Base-by-base conservation (phyloP, 2,329 filamentous ascomycete genomes). In the Talaromyces sp. region DNA sequence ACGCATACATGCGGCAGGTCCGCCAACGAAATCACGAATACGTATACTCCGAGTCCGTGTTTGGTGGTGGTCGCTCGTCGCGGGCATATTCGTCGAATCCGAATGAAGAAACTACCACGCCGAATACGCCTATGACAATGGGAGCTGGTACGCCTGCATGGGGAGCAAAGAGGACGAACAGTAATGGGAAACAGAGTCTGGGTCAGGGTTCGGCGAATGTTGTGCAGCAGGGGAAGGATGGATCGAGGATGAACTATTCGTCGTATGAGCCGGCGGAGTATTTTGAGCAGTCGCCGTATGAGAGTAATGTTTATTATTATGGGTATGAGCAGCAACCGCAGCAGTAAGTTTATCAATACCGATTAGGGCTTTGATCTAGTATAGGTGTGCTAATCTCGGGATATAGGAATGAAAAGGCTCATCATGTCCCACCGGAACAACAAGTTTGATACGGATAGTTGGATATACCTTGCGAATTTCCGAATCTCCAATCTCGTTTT, bases 1-100 rank as follows among this genome's bases (percentile, higher is more conserved):
- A 66, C 6, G 29, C 38, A 43, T 67, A 67, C 34, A 67, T 67
- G 66, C 47, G 66, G 10, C 45, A 66, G 19, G 66, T 67, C 7
- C 64, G 66, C 15, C 64, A 56, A 40, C 53, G 66, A 36, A 66
- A 62, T 49, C 56, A 59, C 11, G 61, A 61, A 40, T 60, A 54
- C 40, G 61, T 49, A 13, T 67, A 67, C 31, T 19, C 65, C 61
- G 65, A 67, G 61, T 62, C 65, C 2, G 17, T 58, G 19, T 38
- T 22, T 29, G 40, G 40, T 3, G 43, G 13, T 19, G 56, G 31
- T n/a, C 51, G 60, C 17, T 45, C 64, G 17, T 66, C 64, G 25
- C 64, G 62, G 25, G 45, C 62, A 17, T 63, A 53, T 54, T 63
- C 64, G 11, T 34, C 47, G 47, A 8, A 31, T 61, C 27, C 58